A percentile compares a stretch with the other conserved stretches of the same genome.
phyloP scores from a whole-genome alignment of 169 alveolate genomes.

The Plasmodium billcollinsi region DNA sequence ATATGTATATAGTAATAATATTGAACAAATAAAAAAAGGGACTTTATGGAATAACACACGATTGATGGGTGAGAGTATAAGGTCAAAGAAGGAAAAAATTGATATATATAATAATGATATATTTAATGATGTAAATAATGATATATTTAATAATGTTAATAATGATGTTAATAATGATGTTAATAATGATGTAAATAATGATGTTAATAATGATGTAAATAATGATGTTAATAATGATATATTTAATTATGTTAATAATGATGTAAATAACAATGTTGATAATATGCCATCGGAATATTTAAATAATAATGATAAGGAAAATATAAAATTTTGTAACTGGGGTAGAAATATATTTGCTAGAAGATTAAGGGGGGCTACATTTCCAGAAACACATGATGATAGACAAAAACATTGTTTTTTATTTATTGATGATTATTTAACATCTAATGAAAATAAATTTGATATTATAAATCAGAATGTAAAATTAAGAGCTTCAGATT shows the following conservation, averaged over 20 bases:
- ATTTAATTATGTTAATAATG: neutral
- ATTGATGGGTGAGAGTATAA: no score
- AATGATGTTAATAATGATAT: neutral
- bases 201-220: neutral
- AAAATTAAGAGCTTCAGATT: conserved; percentile 75
- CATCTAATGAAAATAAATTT: conserved; percentile 50
- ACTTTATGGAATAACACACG: no score
- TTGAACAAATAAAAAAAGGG: neutral
- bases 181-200: no score
- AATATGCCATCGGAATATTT: neutral
- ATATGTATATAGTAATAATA: neutral
- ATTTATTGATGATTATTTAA: conserved; percentile 74
- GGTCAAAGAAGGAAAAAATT: no score
- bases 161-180: no score
- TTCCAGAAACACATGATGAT: conserved; percentile 77
- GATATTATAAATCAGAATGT: conserved; percentile 54
- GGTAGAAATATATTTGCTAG: conserved; percentile 5
- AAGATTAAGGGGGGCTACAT: conserved; percentile 54
- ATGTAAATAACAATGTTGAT: neutral
- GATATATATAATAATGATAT: no score
- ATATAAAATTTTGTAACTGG: neutral
- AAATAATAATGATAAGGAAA: conserved; percentile 5
- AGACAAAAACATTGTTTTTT: conserved; percentile 71
- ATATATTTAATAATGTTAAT: no score
- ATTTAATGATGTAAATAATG: no score